Conservation (phyloP, 2,329 filamentous ascomycete genomes). For the Ascochyta rabiei region DNA sequence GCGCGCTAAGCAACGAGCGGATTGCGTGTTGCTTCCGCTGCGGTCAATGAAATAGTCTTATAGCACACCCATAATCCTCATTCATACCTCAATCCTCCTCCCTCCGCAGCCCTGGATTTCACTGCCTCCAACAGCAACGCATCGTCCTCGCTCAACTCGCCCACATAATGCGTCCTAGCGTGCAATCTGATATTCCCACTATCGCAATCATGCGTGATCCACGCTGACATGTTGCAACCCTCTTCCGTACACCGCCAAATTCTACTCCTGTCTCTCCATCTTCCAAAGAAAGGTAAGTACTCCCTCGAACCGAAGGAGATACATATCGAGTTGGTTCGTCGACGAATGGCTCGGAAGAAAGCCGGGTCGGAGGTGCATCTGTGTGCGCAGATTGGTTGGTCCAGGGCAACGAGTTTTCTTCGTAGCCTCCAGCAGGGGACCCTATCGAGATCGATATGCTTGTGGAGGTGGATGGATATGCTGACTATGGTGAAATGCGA, state of each 20-base stretch:
- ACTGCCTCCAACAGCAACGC: neutral
- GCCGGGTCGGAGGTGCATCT: slow-evolving; percentile 9
- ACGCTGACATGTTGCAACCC: slow-evolving; percentile 8
- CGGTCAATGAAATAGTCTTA: no score
- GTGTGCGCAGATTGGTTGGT: slow-evolving; percentile 14
- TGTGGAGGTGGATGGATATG: slow-evolving; percentile 8
- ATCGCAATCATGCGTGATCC: slow-evolving; percentile 7
- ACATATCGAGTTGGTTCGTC: slow-evolving; percentile 8
- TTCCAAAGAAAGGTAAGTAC: slow-evolving; percentile 10
- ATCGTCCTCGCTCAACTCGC: slow-evolving; percentile 1
- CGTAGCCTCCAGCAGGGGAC: slow-evolving; percentile 11
- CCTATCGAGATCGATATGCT: slow-evolving; percentile 7
- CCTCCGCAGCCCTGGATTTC: slow-evolving; percentile 4
- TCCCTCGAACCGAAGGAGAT: slow-evolving; percentile 10
- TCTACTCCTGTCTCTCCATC: slow-evolving; percentile 4
- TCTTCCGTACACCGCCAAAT: slow-evolving; percentile 5
- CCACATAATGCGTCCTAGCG: slow-evolving; percentile 1
- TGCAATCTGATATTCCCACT: slow-evolving; percentile 9
- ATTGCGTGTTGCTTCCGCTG: neutral
- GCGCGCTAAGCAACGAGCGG: neutral
- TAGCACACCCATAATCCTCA: neutral
- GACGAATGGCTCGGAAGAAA: slow-evolving; percentile 9
- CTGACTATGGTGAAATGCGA: slow-evolving; percentile 1
- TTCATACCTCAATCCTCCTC: slow-evolving; percentile 3
- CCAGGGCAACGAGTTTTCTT: slow-evolving; percentile 11